These are phyloP conservation scores for Mycena olivaceomarginata DNA, from an alignment of 768 basidiomycete genomes.

Conservation along the genomic window DNA sequence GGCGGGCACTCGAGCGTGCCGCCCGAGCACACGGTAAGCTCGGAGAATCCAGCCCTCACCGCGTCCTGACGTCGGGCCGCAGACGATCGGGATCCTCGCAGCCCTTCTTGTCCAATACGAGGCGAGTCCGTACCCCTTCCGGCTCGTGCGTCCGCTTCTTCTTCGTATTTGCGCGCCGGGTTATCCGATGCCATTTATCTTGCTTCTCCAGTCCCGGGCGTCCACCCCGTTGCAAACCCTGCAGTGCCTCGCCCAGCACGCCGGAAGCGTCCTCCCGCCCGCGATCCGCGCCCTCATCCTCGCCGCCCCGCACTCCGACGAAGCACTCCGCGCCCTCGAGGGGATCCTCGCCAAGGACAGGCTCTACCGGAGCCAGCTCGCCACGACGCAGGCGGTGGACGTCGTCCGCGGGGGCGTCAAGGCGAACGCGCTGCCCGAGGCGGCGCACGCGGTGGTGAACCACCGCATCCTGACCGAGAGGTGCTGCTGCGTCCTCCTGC, in stretches of 20 bases:
- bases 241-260: slow-evolving; percentile 70
- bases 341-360: slow-evolving; percentile 52
- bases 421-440: slow-evolving; percentile 77
- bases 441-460: slow-evolving; percentile 68
- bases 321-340: slow-evolving; percentile 64
- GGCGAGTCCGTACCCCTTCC: slow-evolving; percentile 57
- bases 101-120: slow-evolving; percentile 71
- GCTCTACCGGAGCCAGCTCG: slow-evolving; percentile 54
- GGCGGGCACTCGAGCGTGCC: slow-evolving; percentile 84
- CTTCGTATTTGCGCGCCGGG: not conserved
- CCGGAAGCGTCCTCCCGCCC: slow-evolving; percentile 61
- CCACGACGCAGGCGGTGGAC: slow-evolving; percentile 77
- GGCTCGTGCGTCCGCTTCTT: slow-evolving; percentile 54
- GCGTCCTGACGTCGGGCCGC: not conserved
- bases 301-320: slow-evolving; percentile 58
- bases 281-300: slow-evolving; percentile 57
- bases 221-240: slow-evolving; percentile 65
- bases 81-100: slow-evolving; percentile 78
- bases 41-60: too few species aligned
- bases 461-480: slow-evolving; percentile 69
- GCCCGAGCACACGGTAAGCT: slow-evolving; percentile 70
- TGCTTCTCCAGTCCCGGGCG: slow-evolving; percentile 54
- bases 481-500: slow-evolving; percentile 43
- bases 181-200: not conserved
- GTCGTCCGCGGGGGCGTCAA: slow-evolving; percentile 68